Evolutionary conservation across 257 asterid species (phyloP).

Genomic region (Solanum dulcamara): DNA sequence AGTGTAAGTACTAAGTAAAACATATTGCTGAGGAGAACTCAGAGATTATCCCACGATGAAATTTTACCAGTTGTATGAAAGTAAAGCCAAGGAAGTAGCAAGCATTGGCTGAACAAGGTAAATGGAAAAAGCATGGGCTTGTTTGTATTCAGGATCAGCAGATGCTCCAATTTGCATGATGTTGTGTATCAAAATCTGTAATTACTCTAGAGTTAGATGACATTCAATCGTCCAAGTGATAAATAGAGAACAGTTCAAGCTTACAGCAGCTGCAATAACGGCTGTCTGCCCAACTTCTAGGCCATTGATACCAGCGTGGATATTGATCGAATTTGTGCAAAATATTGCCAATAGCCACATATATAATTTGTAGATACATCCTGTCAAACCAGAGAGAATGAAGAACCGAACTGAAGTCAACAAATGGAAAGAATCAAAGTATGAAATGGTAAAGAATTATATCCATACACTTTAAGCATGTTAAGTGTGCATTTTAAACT

Average conservation of each 20-base stretch:
- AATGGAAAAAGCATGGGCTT: slow-evolving; percentile 91
- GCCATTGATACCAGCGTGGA: slow-evolving; percentile 92
- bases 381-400: slow-evolving; percentile 23
- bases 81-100: slow-evolving; percentile 86
- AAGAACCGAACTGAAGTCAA: background rate
- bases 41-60: background rate
- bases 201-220: background rate
- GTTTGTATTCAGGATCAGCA: slow-evolving; percentile 58
- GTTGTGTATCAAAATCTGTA: slow-evolving; percentile 77
- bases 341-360: slow-evolving; percentile 90
- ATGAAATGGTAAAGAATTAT: background rate
- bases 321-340: slow-evolving; percentile 92
- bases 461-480: background rate
- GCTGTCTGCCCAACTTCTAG: slow-evolving; percentile 98
- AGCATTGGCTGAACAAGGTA: slow-evolving; percentile 87
- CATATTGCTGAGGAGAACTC: background rate
- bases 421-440: background rate
- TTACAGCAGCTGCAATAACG: slow-evolving; percentile 83
- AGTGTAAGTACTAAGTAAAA: background rate
- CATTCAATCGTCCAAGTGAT: background rate
- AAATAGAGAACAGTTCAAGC: slow-evolving; percentile 2
- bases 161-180: slow-evolving; percentile 83
- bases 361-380: slow-evolving; percentile 85
- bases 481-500: background rate
- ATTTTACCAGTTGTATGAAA: slow-evolving; percentile 77